phyloP scores from a whole-genome alignment of 192 early-diverging fungal species.

The Coemansia aciculifera region DNA sequence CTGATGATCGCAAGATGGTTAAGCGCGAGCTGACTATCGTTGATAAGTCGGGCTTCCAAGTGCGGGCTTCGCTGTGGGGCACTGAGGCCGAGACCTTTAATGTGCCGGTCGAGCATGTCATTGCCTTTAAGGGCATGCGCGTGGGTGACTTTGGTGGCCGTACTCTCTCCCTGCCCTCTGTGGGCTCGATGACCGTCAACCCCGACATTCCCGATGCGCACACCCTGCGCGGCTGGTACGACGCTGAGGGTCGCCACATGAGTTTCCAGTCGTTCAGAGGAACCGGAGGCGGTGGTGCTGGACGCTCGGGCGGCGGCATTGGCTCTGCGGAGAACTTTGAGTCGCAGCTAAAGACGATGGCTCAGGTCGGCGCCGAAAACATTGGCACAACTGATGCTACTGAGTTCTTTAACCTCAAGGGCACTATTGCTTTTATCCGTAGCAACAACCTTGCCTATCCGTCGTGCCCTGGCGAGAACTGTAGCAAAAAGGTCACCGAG shows the following conservation, averaged over 20 bases:
- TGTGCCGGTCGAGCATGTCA: constrained; percentile 56
- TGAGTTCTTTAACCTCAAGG: constrained; percentile 76
- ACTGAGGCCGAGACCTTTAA: constrained; percentile 70
- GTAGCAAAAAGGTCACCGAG: constrained; percentile 88
- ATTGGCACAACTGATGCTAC: constrained; percentile 66
- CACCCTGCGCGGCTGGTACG: constrained; percentile 68
- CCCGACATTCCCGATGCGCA: constrained; percentile 80
- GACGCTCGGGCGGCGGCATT: constrained; percentile 24
- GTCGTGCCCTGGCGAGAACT: constrained; percentile 73
- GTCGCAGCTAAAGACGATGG: constrained; percentile 64
- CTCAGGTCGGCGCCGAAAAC: constrained; percentile 66
- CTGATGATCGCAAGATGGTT: constrained; percentile 46
- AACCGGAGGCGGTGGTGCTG: constrained; percentile 15
- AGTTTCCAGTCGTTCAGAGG: constrained; percentile 38
- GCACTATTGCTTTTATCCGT: constrained; percentile 74
- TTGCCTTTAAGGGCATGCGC: constrained; percentile 82
- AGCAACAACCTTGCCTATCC: constrained; percentile 71
- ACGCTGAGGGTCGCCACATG: constrained; percentile 33
- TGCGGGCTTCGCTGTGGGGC: constrained; percentile 88
- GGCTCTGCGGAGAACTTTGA: constrained; percentile 19
- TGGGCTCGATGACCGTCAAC: constrained; percentile 59
- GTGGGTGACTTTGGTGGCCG: constrained; percentile 87
- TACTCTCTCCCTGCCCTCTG: constrained; percentile 56
- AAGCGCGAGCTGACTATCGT: constrained; percentile 86
- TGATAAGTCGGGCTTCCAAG: constrained; percentile 69